These are phyloP conservation scores for Cryptomeria japonica DNA, from an alignment of 75 land plant genomes.

Conservation along the genomic window DNA sequence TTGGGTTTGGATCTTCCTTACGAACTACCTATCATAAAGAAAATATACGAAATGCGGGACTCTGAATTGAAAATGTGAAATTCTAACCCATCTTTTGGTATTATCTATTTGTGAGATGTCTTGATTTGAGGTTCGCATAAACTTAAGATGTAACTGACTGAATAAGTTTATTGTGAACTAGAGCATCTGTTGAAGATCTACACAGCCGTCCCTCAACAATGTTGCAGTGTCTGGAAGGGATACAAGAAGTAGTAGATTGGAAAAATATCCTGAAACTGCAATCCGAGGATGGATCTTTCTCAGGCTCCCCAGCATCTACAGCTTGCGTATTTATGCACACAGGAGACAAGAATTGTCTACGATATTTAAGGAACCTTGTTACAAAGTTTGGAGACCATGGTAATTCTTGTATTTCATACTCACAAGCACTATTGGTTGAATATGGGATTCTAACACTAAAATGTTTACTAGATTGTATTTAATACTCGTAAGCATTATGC, in stretches of 20 bases:
- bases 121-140: neutral
- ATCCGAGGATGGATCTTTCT: conserved; percentile 76
- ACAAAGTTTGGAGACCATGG: conserved; percentile 64
- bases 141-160: neutral
- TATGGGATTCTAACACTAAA: neutral
- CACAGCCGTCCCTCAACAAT: conserved; percentile 68
- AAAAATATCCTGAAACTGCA: conserved; percentile 72
- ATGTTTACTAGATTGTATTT: neutral
- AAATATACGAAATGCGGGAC: conserved; percentile 44
- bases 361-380: conserved; percentile 50
- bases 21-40: conserved; percentile 32
- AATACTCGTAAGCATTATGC: neutral
- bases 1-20: no score
- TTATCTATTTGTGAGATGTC: no score
- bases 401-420: neutral
- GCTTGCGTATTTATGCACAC: no score
- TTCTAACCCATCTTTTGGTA: neutral
- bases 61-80: conserved; percentile 68
- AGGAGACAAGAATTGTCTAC: no score
- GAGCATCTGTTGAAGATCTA: neutral
- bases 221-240: no score
- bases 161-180: neutral
- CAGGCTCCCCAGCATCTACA: no score
- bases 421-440: neutral
- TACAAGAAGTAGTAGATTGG: conserved; percentile 44